A percentile compares a stretch with the other conserved stretches of the same genome.
phyloP scores from a whole-genome alignment of 1,284 basidiomycete species.

The Ceratobasidium theobromae region DNA sequence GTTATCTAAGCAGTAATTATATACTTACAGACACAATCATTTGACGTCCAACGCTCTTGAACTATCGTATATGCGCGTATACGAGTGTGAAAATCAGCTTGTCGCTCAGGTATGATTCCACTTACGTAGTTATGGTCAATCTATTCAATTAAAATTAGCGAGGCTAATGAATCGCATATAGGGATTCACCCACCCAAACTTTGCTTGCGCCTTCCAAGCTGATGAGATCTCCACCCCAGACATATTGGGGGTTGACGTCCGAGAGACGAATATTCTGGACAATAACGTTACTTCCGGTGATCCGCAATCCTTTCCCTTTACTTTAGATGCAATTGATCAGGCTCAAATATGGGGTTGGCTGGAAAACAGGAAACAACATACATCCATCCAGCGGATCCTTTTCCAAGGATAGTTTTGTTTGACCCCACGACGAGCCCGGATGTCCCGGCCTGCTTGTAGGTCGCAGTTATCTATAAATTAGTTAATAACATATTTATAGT shows the following conservation, averaged over 20 bases:
- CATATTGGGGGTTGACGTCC: not conserved
- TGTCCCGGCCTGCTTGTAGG: not conserved
- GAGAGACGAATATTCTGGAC: not conserved
- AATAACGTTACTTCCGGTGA: conserved; percentile 2
- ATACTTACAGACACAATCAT: not conserved
- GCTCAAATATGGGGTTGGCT: not conserved
- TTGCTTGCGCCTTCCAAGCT: not conserved
- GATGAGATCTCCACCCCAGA: conserved; percentile 1
- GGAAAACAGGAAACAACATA: not conserved
- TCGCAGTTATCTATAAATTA: not conserved
- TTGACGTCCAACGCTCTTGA: not conserved
- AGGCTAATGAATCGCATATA: too few species aligned
- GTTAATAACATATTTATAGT: not conserved
- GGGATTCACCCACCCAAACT: not conserved
- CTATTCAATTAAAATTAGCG: not conserved
- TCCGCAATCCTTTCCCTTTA: not conserved
- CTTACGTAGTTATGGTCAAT: conserved; percentile 6
- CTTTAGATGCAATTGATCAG: not conserved
- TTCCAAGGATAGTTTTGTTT: conserved; percentile 1
- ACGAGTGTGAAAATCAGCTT: not conserved
- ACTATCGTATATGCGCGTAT: not conserved
- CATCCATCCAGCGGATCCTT: not conserved
- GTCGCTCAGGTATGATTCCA: not conserved
- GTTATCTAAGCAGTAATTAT: not conserved
- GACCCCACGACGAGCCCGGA: not conserved